Evolutionary conservation across 805 yeast species (phyloP).

Genomic region (Saturnispora silvae): DNA sequence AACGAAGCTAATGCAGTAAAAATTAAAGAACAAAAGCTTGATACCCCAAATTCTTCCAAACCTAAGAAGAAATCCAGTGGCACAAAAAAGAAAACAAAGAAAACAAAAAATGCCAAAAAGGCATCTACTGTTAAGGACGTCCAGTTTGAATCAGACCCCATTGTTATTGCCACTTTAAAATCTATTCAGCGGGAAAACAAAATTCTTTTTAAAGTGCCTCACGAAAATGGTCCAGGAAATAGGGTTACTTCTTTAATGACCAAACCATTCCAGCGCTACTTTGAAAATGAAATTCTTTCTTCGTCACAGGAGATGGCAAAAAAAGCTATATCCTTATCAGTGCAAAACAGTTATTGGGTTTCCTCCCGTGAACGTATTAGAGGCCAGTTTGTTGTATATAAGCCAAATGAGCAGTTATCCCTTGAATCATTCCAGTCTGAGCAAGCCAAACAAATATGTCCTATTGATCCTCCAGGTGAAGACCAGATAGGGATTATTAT

Average conservation of each 20-base stretch:
- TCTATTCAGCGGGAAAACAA: conserved; percentile 6
- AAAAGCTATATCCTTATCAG: conserved; percentile 68
- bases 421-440: not conserved
- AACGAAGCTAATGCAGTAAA: not conserved
- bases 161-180: conserved; percentile 12
- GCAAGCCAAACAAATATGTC: conserved; percentile 13
- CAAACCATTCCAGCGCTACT: conserved; percentile 58
- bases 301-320: conserved; percentile 66
- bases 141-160: conserved; percentile 10
- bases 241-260: conserved; percentile 72
- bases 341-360: conserved; percentile 85
- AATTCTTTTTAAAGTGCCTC: conserved; percentile 63
- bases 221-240: conserved; percentile 67
- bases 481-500: conserved; percentile 55
- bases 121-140: conserved; percentile 2
- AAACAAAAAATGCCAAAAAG: not conserved
- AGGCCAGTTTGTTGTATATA: conserved; percentile 72
- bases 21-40: too few species aligned
- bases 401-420: not conserved
- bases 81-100: not conserved
- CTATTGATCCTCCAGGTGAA: conserved; percentile 8
- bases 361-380: conserved; percentile 77
- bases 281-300: conserved; percentile 62
- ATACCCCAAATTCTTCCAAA: not conserved
- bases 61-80: not conserved